Percentiles rank a stretch among this genome's conserved stretches.
Evolutionary conservation across 306 rosid species (phyloP).

Genomic region (Abrus precatorius): DNA sequence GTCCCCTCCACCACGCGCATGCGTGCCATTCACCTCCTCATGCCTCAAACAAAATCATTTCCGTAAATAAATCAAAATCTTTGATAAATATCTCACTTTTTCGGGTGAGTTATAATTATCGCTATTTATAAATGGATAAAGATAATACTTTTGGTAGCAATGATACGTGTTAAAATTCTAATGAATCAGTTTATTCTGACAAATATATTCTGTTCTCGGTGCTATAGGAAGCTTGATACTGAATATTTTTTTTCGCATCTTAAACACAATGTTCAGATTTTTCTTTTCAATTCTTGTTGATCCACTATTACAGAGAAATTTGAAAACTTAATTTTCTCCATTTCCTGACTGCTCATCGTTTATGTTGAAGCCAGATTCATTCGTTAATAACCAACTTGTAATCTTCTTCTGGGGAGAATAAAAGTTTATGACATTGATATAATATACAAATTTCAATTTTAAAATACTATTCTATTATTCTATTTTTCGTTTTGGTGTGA

Average conservation of each 20-base stretch:
- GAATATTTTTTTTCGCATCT: not conserved
- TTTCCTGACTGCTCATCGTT: not conserved
- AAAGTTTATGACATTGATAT: too few species aligned
- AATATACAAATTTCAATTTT: too few species aligned
- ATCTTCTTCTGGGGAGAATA: too few species aligned
- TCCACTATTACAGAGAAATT: constrained; percentile 1
- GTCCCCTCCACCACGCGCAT: constrained; percentile 44
- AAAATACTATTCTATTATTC: too few species aligned
- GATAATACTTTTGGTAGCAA: not conserved
- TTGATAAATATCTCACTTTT: not conserved
- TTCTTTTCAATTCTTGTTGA: not conserved
- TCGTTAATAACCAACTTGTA: too few species aligned
- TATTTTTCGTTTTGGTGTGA: too few species aligned
- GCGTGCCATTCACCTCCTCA: not conserved
- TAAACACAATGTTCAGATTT: not conserved
- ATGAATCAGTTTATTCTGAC: not conserved
- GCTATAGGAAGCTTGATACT: not conserved
- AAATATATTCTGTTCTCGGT: not conserved
- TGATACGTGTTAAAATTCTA: not conserved
- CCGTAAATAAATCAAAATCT: not conserved
- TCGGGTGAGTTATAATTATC: not conserved
- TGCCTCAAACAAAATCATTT: not conserved
- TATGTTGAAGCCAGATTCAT: too few species aligned
- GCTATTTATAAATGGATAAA: not conserved
- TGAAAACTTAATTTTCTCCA: not conserved